phyloP scores from a whole-genome alignment of 108 stramenopile species.

The Discostella pseudostelligera region DNA sequence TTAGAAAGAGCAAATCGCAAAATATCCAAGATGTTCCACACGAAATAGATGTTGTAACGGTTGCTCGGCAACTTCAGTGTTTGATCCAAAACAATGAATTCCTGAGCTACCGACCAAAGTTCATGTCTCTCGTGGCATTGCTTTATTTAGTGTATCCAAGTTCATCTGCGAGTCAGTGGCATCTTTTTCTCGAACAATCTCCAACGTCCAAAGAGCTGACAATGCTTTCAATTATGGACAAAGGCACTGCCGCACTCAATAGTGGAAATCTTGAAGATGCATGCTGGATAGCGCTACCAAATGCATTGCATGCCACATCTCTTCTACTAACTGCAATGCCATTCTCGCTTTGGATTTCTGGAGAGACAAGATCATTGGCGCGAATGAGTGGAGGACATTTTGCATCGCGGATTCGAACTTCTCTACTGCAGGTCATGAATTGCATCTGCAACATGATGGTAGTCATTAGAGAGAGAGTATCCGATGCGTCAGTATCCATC shows the following conservation, averaged over 20 bases:
- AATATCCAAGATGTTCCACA: conserved; percentile 5
- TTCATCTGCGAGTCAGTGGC: conserved; percentile 41
- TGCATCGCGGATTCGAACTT: conserved; percentile 36
- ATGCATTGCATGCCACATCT: conserved; percentile 23
- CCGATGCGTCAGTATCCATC: conserved; percentile 1
- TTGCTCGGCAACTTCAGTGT: conserved; percentile 32
- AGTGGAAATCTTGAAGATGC: conserved; percentile 2
- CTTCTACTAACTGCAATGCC: conserved; percentile 37
- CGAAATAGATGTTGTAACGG: conserved; percentile 28
- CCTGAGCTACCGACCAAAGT: conserved; percentile 5
- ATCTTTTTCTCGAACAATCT: conserved; percentile 46
- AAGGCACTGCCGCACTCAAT: conserved; percentile 17
- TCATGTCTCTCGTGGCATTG: conserved; percentile 23
- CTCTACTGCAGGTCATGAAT: conserved; percentile 20
- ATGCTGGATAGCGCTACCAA: conserved; percentile 19
- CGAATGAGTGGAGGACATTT: conserved; percentile 30
- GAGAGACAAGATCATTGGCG: conserved; percentile 25
- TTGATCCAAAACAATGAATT: conserved; percentile 24
- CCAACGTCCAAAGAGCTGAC: conserved; percentile 8
- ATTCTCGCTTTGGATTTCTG: conserved; percentile 38
- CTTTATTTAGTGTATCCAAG: conserved; percentile 36
- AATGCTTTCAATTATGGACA: conserved; percentile 29
- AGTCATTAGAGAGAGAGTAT: conserved; percentile 17
- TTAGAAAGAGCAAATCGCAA: conserved; percentile 26
- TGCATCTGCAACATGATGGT: conserved; percentile 19